Evolutionary conservation across 1,284 basidiomycete genomes (phyloP), one percentile per base, ranked within the genome.

Genomic region (Malassezia dermatis): DNA sequence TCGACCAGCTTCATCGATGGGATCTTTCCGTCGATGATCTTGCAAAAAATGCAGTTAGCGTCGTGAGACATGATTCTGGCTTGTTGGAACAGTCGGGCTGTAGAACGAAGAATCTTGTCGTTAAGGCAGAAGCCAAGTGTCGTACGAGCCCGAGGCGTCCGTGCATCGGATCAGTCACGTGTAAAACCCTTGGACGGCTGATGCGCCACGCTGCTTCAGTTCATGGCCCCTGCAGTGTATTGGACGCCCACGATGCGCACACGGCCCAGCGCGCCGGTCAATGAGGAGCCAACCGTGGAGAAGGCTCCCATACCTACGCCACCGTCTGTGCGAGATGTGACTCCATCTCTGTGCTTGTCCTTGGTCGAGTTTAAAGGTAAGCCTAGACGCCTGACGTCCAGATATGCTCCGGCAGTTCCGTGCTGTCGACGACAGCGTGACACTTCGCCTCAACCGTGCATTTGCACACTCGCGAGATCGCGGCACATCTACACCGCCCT

Each of bases 21-120:
- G 51, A 77, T 77, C 50, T 71, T 63, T 37, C 73, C 76, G 27
- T 66, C 69, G 48, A 78, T 71, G 65, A 78, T 78, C 67, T 78
- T 78, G 73, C 77, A 78, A 56, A 77, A 77, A 59, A 77, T 67
- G 63, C 76, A 76, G 59, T 70, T 66, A 28, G 63, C 58, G 28
- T 68, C 66, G 48, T 61, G 55, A 40, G 64, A 64, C 66, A 68
- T 68, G 43, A 59, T 68, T 56, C 44, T 35, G 4, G 41, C 42
- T 12, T 51, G 19, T 23, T 43, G 41, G 53, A 62, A 42, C 59
- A 55, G 21, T 31, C 56, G 31, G 5, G 53, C 46, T 5, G 66
- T 66, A 31, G 62, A 56, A 28, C 60, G 59, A 37, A 67, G 51
- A 52, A 68, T 66, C 56, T 39, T 68, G 60, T 27, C 13, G 15